Base-by-base conservation (phyloP, 371 early-diverging fungal genomes). In the Encephalitozoon intestinalis region DNA sequence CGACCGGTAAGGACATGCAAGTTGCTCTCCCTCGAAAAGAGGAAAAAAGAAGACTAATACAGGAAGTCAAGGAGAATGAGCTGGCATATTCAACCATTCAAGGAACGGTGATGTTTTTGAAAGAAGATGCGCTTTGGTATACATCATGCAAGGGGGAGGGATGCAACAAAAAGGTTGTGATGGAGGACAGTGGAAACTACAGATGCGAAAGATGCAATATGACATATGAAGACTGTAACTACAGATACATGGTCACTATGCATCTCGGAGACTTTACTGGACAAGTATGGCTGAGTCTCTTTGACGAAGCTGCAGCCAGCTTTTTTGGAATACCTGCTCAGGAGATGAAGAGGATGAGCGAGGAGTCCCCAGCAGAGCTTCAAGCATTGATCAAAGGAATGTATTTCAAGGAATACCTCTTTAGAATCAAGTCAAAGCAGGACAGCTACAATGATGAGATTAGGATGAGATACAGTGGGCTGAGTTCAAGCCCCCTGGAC, bases 151-250 rank as follows among this genome's bases (percentile, higher is more conserved):
- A 63, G 4, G 46, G 54, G 8, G 74, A 70, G 54, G 63, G 71
- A 12, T 81, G 82, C 51, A 85, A 81, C n/a, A 85, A 85, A 72
- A 82, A 82, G 51, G 83, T 83, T 6, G 53, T 34, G 12, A 28
- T 63, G 28, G 77, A 83, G 40, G 76, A 69, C 12, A 43, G 67
- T 52, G 78, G 78, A 8, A 25, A 37, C 30, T 85, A 80, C 64
- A 77, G 76, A 49, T 85, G 85, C 64, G 78, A 77, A 58, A 85
- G 79, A 72, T 85, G 85, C 67, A 75, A 77, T 28, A 49, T 68
- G 25, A 54, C 63, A 18, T 77, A 49, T 54, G 81, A 78, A 23
- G 69, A 70, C 12, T 83, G 82, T 64, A 74, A 71, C 18, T 71
- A 77, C 30, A 79, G 80, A 49, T 85, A 82, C 67, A 73, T 77